A percentile compares a stretch with the other conserved stretches of the same genome.
Conservation (phyloP, 2,329 filamentous ascomycete genomes). For the Talaromyces sp. region DNA sequence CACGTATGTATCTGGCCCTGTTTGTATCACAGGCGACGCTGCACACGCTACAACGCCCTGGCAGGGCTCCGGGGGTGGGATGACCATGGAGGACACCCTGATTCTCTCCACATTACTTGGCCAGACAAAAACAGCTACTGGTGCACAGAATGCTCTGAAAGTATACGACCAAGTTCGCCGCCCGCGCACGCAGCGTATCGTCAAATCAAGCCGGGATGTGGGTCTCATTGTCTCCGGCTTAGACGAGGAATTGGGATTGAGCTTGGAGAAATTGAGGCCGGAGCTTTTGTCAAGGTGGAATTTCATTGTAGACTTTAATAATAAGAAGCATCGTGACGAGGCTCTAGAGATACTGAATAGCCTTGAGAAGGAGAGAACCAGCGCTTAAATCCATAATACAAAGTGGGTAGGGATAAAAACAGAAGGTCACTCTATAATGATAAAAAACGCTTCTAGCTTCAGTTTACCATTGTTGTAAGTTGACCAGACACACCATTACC, state of each 20-base stretch:
- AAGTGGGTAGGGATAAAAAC: too few relatives aligned
- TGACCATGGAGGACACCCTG: conserved; percentile 33
- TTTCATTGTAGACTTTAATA: conserved; percentile 9
- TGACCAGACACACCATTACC: too few relatives aligned
- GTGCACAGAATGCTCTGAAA: conserved; percentile 31
- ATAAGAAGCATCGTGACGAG: conserved; percentile 18
- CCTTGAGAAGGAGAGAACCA: too few relatives aligned
- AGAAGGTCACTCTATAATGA: too few relatives aligned
- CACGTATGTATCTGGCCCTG: conserved; percentile 1
- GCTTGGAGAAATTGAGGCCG: neutral
- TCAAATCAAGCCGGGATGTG: conserved; percentile 32
- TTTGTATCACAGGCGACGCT: conserved; percentile 31
- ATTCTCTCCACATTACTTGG: conserved; percentile 27
- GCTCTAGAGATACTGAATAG: conserved; percentile 37
- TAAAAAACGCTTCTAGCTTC: too few relatives aligned
- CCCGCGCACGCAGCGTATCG: conserved; percentile 40
- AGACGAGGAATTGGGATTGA: neutral
- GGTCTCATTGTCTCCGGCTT: neutral
- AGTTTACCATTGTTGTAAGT: too few relatives aligned
- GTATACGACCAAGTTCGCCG: conserved; percentile 43
- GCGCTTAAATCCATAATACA: too few relatives aligned
- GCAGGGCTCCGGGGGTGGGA: conserved; percentile 30
- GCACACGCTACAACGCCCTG: conserved; percentile 34
- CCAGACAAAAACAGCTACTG: neutral
- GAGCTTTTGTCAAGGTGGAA: conserved; percentile 1